These are phyloP conservation scores for Blastomyces emzantsi DNA, from an alignment of 2,329 filamentous ascomycete genomes.

Conservation along the genomic window DNA sequence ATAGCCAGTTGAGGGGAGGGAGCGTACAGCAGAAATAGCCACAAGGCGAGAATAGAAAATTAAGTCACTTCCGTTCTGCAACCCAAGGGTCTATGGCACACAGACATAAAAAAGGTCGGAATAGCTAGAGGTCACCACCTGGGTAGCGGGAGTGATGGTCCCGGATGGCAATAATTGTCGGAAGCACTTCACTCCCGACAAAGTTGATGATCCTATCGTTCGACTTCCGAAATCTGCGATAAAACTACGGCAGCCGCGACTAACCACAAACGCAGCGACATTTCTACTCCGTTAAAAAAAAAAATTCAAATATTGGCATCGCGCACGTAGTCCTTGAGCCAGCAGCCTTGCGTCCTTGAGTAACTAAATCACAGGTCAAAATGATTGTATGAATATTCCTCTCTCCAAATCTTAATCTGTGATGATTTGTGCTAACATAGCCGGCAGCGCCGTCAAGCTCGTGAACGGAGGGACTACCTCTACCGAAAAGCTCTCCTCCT, in stretches of 20 bases:
- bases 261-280: not conserved
- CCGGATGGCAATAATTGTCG: not conserved
- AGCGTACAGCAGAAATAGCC: conserved; percentile 1
- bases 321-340: not conserved
- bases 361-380: not conserved
- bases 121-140: not conserved
- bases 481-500: conserved; percentile 82
- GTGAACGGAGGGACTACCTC: conserved; percentile 77
- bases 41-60: not conserved
- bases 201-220: not conserved
- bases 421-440: conserved; percentile 15
- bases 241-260: conserved; percentile 8
- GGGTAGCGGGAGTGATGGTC: not conserved
- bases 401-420: not conserved
- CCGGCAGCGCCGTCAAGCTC: conserved; percentile 58
- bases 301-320: not conserved
- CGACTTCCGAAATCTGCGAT: conserved; percentile 4
- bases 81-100: not conserved
- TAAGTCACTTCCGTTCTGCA: not conserved
- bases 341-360: not conserved
- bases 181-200: not conserved
- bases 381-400: conserved; percentile 13
- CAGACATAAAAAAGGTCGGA: not conserved
- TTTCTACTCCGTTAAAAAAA: not conserved
- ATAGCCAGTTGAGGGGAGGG: not conserved